Evolutionary conservation across 2,329 filamentous ascomycete species (phyloP).

Genomic region (Scedosporium minutisporum): DNA sequence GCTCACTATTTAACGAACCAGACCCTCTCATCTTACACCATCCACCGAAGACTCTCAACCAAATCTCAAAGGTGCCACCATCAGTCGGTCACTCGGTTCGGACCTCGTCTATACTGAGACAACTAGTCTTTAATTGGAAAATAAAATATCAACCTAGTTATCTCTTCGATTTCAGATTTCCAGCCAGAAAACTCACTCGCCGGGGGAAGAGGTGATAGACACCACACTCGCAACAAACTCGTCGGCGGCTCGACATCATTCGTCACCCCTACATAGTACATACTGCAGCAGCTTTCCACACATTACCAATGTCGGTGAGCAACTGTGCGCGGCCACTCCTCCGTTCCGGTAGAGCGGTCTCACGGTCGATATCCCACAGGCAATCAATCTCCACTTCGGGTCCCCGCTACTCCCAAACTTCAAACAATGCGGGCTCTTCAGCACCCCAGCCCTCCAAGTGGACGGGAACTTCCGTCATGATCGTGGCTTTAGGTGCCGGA

Average conservation of each 20-base stretch:
- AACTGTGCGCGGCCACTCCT: background rate
- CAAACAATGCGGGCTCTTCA: background rate
- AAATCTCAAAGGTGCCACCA: too few species aligned
- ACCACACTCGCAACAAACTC: background rate
- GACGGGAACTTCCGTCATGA: slow-evolving; percentile 2
- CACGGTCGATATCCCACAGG: background rate
- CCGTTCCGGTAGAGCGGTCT: background rate
- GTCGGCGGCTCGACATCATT: background rate
- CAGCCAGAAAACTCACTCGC: too few species aligned
- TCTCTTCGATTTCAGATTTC: too few species aligned
- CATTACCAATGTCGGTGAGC: background rate
- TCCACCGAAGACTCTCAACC: too few species aligned
- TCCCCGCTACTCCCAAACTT: background rate
- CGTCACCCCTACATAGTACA: background rate
- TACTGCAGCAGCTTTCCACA: background rate
- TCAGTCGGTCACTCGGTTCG: too few species aligned
- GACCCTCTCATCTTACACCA: too few species aligned
- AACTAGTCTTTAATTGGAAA: too few species aligned
- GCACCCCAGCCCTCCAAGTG: background rate
- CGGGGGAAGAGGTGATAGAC: too few species aligned
- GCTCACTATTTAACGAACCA: too few species aligned
- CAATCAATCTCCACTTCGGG: background rate
- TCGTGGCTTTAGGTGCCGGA: slow-evolving; percentile 4
- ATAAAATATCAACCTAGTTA: too few species aligned
- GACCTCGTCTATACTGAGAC: too few species aligned